Evolutionary conservation across 2,329 filamentous ascomycete genomes (phyloP).

Genomic region (Stachybotrys elegans): DNA sequence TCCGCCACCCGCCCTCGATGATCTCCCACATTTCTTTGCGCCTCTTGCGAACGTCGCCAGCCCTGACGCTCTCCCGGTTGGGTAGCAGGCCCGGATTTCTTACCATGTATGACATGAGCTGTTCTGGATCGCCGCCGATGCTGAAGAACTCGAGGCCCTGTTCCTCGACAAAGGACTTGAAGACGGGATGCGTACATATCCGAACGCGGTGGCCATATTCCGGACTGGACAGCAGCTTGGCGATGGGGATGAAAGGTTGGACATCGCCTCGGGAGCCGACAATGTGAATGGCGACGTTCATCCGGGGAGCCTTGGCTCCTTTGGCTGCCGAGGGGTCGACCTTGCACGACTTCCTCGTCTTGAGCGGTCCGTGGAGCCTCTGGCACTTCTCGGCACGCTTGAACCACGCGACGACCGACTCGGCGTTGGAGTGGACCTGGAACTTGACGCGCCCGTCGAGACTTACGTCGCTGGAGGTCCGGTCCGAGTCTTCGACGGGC

Average conservation of each 20-base stretch:
- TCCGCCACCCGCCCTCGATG: slow-evolving; percentile 29
- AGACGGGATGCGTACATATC: slow-evolving; percentile 50
- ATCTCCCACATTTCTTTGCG: slow-evolving; percentile 32
- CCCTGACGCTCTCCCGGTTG: slow-evolving; percentile 26
- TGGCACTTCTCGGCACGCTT: slow-evolving; percentile 13
- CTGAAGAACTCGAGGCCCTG: slow-evolving; percentile 52
- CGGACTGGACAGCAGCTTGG: slow-evolving; percentile 32
- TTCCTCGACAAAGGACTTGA: slow-evolving; percentile 46
- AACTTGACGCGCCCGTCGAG: slow-evolving; percentile 26
- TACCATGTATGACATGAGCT: slow-evolving; percentile 39
- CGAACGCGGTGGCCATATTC: slow-evolving; percentile 48
- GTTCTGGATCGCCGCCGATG: slow-evolving; percentile 51
- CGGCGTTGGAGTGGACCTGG: slow-evolving; percentile 22
- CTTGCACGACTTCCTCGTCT: slow-evolving; percentile 14
- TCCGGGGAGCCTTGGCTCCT: slow-evolving; percentile 13
- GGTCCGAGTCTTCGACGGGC: too few species aligned
- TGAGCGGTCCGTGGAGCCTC: slow-evolving; percentile 4
- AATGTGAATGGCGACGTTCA: slow-evolving; percentile 27
- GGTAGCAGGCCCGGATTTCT: slow-evolving; percentile 34
- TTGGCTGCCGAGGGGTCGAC: slow-evolving; percentile 11
- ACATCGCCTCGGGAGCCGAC: slow-evolving; percentile 26
- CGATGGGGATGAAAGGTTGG: slow-evolving; percentile 55
- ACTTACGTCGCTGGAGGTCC: too few species aligned
- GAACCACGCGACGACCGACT: slow-evolving; percentile 20
- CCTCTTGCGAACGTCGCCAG: slow-evolving; percentile 28